phyloP scores from a whole-genome alignment of 1,284 basidiomycete species.

The Moniliophthora roreri region DNA sequence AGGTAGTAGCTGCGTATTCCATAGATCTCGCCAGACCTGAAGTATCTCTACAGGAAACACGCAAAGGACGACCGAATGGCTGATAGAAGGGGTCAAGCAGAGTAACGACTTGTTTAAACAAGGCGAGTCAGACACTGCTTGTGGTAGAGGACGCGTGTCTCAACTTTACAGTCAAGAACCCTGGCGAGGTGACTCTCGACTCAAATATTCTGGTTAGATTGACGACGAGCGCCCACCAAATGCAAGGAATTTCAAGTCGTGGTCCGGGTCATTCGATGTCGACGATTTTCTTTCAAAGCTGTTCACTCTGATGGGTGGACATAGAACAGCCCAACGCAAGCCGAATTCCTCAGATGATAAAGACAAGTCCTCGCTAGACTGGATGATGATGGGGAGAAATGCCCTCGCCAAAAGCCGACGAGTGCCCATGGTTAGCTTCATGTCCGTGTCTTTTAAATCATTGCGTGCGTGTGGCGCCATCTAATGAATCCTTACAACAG shows the following conservation, averaged over 20 bases:
- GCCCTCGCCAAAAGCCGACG: conserved; percentile 74
- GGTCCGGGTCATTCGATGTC: conserved; percentile 78
- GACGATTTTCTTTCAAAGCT: conserved; percentile 80
- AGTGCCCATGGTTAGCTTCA: conserved; percentile 75
- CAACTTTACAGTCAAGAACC: conserved; percentile 55
- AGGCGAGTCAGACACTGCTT: conserved; percentile 33
- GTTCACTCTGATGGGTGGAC: conserved; percentile 70
- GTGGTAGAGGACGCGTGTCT: too few relatives aligned
- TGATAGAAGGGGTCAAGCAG: conserved; percentile 51
- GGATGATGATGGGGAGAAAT: conserved; percentile 73
- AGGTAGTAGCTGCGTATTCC: conserved; percentile 35
- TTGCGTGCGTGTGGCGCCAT: background rate
- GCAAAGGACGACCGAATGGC: conserved; percentile 55
- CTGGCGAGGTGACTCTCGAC: conserved; percentile 80
- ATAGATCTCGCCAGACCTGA: conserved; percentile 1
- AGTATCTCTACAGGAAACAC: conserved; percentile 45
- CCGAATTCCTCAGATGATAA: conserved; percentile 32
- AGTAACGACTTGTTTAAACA: conserved; percentile 62
- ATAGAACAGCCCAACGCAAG: conserved; percentile 42
- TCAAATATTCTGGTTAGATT: conserved; percentile 70
- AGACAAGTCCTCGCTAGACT: conserved; percentile 50
- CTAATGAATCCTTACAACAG: conserved; percentile 35
- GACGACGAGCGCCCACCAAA: conserved; percentile 76
- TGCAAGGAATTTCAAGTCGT: conserved; percentile 82
- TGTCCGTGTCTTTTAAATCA: conserved; percentile 47